Base-by-base conservation (phyloP, 2,329 filamentous ascomycete genomes). In the Penicillium sp. region DNA sequence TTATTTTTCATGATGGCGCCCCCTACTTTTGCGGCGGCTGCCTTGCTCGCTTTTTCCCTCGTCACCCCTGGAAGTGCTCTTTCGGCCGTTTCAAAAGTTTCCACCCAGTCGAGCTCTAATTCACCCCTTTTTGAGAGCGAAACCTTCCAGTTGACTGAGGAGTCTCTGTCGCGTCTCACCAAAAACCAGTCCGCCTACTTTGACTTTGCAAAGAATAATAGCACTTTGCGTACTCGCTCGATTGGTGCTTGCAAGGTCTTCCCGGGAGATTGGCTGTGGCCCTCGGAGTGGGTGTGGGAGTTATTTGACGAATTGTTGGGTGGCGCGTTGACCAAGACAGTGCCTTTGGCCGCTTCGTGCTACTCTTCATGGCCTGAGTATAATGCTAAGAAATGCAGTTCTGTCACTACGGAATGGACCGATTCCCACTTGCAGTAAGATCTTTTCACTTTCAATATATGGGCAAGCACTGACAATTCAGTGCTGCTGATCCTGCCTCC, bases 351-450 rank as follows among this genome's bases (percentile, higher is more conserved):
- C 1, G 59, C 66, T 1, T 54, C 63, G 4, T 70, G 66, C 43
- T 69, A 69, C 19, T 58, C 56, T 1, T 59, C 58, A 1, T 67
- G 64, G 62, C 54, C 60, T 1, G 54, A 63, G 23, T 69, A 69
- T 44, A 57, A 69, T 42, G 46, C 50, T 4, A 42, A 40, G 0
- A 46, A 62, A 28, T 70, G 67, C 48, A 28, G 55, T 11, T 40
- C 47, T 3, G 47, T 70, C 9, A 60, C 52, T 0, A 34, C 54
- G 2, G 45, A 67, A 11, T 70, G 67, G 67, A 64, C 60, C 1
- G 36, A 60, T 16, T 67, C 66, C 3, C 42, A 67, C 28, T 39
- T 69, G 4, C 67, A 70, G 67, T 69, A 52, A 51, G 59, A n/a
- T 13, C 3, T 11, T 58, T 3, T 6, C 19, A 11, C 21, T 10